Evolutionary conservation across 106 monocot species (phyloP).

Genomic region (Posidonia australis): DNA sequence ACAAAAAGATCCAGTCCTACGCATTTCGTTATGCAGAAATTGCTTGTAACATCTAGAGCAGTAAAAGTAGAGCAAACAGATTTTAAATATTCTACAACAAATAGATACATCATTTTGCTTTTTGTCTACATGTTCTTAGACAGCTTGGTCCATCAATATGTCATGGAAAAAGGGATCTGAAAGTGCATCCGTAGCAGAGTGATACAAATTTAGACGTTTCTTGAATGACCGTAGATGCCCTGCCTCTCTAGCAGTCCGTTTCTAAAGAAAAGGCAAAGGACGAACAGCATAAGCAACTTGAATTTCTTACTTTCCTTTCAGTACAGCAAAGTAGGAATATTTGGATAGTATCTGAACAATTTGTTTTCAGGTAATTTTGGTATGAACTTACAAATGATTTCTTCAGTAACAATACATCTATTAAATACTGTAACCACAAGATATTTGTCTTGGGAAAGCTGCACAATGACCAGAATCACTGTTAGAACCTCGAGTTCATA

Average conservation of each 20-base stretch:
- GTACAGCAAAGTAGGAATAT: too few species aligned
- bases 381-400: conserved; percentile 68
- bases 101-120: background rate
- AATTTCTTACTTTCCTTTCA: background rate
- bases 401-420: conserved; percentile 70
- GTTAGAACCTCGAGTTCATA: background rate
- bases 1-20: too few species aligned
- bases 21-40: too few species aligned
- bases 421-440: conserved; percentile 76
- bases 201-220: conserved; percentile 51
- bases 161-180: conserved; percentile 57
- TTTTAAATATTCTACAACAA: background rate
- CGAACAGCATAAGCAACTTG: background rate
- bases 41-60: background rate
- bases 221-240: conserved; percentile 78
- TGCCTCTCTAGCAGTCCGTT: conserved; percentile 51
- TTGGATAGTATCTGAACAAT: background rate
- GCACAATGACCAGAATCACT: conserved; percentile 12
- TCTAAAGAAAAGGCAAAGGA: conserved; percentile 25
- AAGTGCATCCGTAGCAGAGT: conserved; percentile 60
- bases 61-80: background rate
- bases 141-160: conserved; percentile 17
- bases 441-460: conserved; percentile 95
- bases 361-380: background rate
- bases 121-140: background rate